phyloP scores from a whole-genome alignment of 306 rosid genomes.

The Pterocarpus macrocarpus region DNA sequence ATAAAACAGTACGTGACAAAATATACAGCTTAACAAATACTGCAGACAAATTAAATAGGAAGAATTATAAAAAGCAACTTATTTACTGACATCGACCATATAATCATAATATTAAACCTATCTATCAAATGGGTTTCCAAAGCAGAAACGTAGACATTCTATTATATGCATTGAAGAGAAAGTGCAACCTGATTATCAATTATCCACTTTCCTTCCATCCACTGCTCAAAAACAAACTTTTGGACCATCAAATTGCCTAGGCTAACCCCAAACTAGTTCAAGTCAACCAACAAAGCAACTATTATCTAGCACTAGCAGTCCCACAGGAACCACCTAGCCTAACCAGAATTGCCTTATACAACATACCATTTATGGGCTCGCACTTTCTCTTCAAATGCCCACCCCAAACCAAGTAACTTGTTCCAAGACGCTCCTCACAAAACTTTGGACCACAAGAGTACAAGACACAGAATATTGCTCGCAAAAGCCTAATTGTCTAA shows the following conservation, averaged over 20 bases:
- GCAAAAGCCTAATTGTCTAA: conserved; percentile 1
- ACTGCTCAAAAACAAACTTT: not conserved
- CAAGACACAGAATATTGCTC: not conserved
- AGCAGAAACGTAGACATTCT: not conserved
- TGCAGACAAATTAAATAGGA: not conserved
- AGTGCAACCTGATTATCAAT: conserved; percentile 15
- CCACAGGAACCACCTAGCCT: not conserved
- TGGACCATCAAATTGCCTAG: not conserved
- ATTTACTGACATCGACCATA: not conserved
- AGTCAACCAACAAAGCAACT: not conserved
- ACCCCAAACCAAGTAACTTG: conserved; percentile 9
- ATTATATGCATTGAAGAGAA: conserved; percentile 5
- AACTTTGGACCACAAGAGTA: conserved; percentile 17
- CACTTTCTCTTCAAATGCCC: conserved; percentile 21
- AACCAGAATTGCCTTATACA: not conserved
- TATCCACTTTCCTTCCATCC: not conserved
- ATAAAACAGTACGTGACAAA: not conserved
- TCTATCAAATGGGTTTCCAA: not conserved
- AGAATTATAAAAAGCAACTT: conserved; percentile 5
- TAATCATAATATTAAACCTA: not conserved
- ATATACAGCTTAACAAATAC: not conserved
- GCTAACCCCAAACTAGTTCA: conserved; percentile 1
- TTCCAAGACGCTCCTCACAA: conserved; percentile 5
- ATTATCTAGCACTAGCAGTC: conserved; percentile 8
- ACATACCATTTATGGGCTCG: not conserved